Evolutionary conservation across 768 basidiomycete species (phyloP).

Genomic region (Obba rivulosa): DNA sequence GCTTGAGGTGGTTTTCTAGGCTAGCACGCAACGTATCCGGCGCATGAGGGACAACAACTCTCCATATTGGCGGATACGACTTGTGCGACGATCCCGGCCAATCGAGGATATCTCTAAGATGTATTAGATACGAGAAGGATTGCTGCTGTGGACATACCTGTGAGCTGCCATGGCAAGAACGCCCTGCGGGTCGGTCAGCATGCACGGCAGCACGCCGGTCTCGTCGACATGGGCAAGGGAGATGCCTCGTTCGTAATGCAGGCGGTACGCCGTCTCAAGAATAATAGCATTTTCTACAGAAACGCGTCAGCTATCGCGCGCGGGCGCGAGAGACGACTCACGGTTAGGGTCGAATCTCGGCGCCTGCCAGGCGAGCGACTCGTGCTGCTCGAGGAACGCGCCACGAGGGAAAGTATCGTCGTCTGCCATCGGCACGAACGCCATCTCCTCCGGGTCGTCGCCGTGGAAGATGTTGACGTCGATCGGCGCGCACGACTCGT

Average conservation of each 20-base stretch:
- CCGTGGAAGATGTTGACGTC: slow-evolving; percentile 43
- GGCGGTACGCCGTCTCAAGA: slow-evolving; percentile 39
- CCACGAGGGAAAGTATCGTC: slow-evolving; percentile 45
- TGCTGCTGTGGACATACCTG: slow-evolving; percentile 27
- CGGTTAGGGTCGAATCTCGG: slow-evolving; percentile 33
- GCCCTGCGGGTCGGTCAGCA: slow-evolving; percentile 16
- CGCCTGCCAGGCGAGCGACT: slow-evolving; percentile 46
- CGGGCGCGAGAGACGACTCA: slow-evolving; percentile 20
- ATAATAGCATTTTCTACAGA: slow-evolving; percentile 44
- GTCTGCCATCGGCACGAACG: slow-evolving; percentile 60
- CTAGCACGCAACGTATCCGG: slow-evolving; percentile 6
- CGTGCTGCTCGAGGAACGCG: slow-evolving; percentile 37
- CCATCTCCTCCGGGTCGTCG: slow-evolving; percentile 53
- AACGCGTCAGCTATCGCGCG: slow-evolving; percentile 2
- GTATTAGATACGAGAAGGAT: slow-evolving; percentile 12
- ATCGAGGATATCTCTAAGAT: slow-evolving; percentile 26
- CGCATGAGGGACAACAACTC: slow-evolving; percentile 1
- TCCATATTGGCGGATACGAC: neutral
- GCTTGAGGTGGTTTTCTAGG: slow-evolving; percentile 10
- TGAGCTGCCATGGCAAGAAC: slow-evolving; percentile 20
- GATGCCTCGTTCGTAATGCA: slow-evolving; percentile 35
- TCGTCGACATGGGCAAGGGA: slow-evolving; percentile 41
- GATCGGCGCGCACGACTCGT: slow-evolving; percentile 54
- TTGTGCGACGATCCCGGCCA: slow-evolving; percentile 13
- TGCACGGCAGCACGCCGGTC: slow-evolving; percentile 1